Evolutionary conservation across 2,329 filamentous ascomycete species (phyloP), one percentile per base, ranked within the genome.

Genomic region (Cladorrhinum sp.): DNA sequence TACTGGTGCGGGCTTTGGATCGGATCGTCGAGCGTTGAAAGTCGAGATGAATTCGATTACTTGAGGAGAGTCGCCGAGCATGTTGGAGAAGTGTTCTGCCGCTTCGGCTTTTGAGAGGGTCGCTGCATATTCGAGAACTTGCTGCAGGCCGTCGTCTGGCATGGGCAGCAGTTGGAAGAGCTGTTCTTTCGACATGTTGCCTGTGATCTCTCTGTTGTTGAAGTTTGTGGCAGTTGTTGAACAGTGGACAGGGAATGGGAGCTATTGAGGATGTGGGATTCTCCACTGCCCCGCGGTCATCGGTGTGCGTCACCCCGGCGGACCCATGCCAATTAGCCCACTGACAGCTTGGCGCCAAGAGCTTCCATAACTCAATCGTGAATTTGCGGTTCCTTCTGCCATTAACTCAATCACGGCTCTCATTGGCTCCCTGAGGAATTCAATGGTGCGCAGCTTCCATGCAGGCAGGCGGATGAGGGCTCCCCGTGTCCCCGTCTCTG

Each of bases 31-130:
- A 2, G 87, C 84, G 72, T 96, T 98, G 73, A 94, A 94, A 18
- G 87, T 88, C 0, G 91, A 86, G 65, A 93, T 87, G 72, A 92
- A 95, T 68, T 92, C 88, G 63, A 92, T 77, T 46, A 80, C 83
- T 68, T 89, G 86, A 1, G 92, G 85, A 6, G 90, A 92, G 73
- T 96, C 92, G 55, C 94, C 95, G 0, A 99, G 83, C 57, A 99
- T 80, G 71, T 95, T 92, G 73, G 87, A 89, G 63, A 99, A 88
- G 74, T 98, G 92, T 48, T 92, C 87, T 55, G 86, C 92, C 14
- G 91, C 90, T 65, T 89, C 90, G 56, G 86, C 77, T 71, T 89
- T 92, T 20, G 92, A 86, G 8, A 98, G 82, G 0, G 87, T 89
- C 36, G 85, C 80, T 2, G 91, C 87, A 73, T 97, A 97, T 53